A percentile compares a stretch with the other conserved stretches of the same genome.
These are phyloP conservation scores for Suhomyces bokatorum DNA, from an alignment of 1,139 yeast species.

Conservation along the genomic window DNA sequence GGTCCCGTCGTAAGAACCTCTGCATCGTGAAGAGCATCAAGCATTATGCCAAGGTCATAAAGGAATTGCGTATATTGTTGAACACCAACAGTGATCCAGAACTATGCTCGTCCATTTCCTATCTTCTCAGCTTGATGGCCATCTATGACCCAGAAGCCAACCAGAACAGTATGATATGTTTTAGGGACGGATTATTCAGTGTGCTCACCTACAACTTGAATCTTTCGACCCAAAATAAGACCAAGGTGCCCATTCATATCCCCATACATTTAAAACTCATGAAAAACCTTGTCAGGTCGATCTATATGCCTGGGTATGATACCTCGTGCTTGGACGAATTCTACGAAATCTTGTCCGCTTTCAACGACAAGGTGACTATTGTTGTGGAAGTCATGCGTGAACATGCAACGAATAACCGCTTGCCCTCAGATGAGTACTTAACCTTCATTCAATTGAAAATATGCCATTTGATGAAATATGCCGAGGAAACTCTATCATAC, in stretches of 20 bases:
- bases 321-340: constrained; percentile 36
- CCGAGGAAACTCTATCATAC: constrained; percentile 26
- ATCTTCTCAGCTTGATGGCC: constrained; percentile 43
- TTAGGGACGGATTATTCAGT: constrained; percentile 44
- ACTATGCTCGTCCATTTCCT: constrained; percentile 39
- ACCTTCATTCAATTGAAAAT: constrained; percentile 24
- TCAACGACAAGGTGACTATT: constrained; percentile 18
- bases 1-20: constrained; percentile 23
- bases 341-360: constrained; percentile 23
- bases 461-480: constrained; percentile 28
- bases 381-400: constrained; percentile 1
- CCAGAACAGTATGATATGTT: constrained; percentile 39
- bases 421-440: constrained; percentile 6
- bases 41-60: constrained; percentile 42
- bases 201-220: constrained; percentile 35
- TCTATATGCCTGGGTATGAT: constrained; percentile 42
- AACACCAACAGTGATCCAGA: constrained; percentile 36
- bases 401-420: constrained; percentile 1
- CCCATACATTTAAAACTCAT: constrained; percentile 39
- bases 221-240: constrained; percentile 21
- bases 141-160: constrained; percentile 50
- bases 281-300: constrained; percentile 38
- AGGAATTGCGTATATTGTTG: constrained; percentile 32
- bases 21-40: constrained; percentile 34
- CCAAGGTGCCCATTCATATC: constrained; percentile 22